These are phyloP conservation scores for Microthyrium microscopicum DNA, from an alignment of 2,329 filamentous ascomycete species.

Conservation along the genomic window DNA sequence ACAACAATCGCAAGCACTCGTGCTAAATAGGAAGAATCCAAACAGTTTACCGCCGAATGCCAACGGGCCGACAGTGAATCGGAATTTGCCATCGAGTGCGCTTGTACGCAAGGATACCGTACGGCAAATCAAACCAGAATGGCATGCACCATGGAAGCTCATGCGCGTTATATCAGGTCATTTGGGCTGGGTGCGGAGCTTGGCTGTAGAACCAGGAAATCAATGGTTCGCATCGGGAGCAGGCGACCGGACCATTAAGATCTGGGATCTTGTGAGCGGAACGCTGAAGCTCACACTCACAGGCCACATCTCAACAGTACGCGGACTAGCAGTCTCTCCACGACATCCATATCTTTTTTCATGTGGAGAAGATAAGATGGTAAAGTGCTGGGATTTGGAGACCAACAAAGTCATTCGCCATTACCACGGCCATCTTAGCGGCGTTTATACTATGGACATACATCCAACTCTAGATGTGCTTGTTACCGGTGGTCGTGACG, in stretches of 20 bases:
- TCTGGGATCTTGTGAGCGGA: slow-evolving; percentile 89
- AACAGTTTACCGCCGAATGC: slow-evolving; percentile 34
- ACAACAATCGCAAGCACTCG: slow-evolving; percentile 40
- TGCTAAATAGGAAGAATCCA: slow-evolving; percentile 31
- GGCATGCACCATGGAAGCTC: slow-evolving; percentile 97
- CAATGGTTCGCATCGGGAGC: slow-evolving; percentile 95
- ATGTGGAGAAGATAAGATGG: slow-evolving; percentile 98
- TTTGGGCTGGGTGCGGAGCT: slow-evolving; percentile 77
- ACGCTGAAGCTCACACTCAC: slow-evolving; percentile 73
- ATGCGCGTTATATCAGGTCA: slow-evolving; percentile 96
- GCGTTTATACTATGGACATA: slow-evolving; percentile 84
- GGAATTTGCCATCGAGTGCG: slow-evolving; percentile 34
- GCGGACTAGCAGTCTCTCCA: slow-evolving; percentile 80
- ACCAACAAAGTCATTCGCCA: slow-evolving; percentile 99
- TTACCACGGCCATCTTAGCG: slow-evolving; percentile 92
- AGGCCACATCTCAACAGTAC: slow-evolving; percentile 84
- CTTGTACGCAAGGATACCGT: slow-evolving; percentile 47
- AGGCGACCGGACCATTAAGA: slow-evolving; percentile 93
- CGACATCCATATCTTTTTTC: slow-evolving; percentile 95
- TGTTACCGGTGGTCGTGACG: slow-evolving; percentile 86
- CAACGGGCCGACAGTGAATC: slow-evolving; percentile 35
- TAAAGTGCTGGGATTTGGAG: slow-evolving; percentile 98
- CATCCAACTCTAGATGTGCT: slow-evolving; percentile 91
- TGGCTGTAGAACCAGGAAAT: slow-evolving; percentile 90
- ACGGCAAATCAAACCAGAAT: slow-evolving; percentile 64